These are phyloP conservation scores for Amanita subjunquillea DNA, from an alignment of 768 basidiomycete genomes.

Conservation along the genomic window DNA sequence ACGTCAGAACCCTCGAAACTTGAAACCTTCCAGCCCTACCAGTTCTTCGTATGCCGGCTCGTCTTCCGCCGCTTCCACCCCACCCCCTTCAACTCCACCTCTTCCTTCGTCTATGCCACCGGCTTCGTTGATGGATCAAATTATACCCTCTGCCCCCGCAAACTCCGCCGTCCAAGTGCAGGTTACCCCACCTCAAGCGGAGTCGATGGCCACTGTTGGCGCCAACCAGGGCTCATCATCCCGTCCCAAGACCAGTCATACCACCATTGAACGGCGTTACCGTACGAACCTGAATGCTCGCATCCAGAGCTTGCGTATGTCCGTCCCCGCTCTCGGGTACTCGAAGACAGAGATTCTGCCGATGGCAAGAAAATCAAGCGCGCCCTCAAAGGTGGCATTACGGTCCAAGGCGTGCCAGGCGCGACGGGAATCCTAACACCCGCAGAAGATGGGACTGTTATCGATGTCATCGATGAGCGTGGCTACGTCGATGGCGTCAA, in stretches of 20 bases:
- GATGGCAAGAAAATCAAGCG: slow-evolving; percentile 37
- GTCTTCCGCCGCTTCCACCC: slow-evolving; percentile 30
- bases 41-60: slow-evolving; percentile 34
- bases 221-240: slow-evolving; percentile 10
- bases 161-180: not conserved
- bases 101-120: slow-evolving; percentile 1
- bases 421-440: slow-evolving; percentile 19
- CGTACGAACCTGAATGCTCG: slow-evolving; percentile 84
- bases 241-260: slow-evolving; percentile 81
- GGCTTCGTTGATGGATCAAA: not conserved
- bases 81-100: slow-evolving; percentile 15
- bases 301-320: slow-evolving; percentile 68
- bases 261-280: slow-evolving; percentile 82
- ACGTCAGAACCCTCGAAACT: slow-evolving; percentile 15
- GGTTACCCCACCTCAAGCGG: not conserved
- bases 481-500: slow-evolving; percentile 91
- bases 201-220: not conserved
- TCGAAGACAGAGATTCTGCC: slow-evolving; percentile 48
- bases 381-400: slow-evolving; percentile 28
- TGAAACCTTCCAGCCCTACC: slow-evolving; percentile 18
- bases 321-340: slow-evolving; percentile 78
- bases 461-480: slow-evolving; percentile 66
- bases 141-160: slow-evolving; percentile 6
- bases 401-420: slow-evolving; percentile 22
- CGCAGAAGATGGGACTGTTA: slow-evolving; percentile 22